phyloP scores from a whole-genome alignment of 805 yeast species.

The Nakazawaea wyomingensis region DNA sequence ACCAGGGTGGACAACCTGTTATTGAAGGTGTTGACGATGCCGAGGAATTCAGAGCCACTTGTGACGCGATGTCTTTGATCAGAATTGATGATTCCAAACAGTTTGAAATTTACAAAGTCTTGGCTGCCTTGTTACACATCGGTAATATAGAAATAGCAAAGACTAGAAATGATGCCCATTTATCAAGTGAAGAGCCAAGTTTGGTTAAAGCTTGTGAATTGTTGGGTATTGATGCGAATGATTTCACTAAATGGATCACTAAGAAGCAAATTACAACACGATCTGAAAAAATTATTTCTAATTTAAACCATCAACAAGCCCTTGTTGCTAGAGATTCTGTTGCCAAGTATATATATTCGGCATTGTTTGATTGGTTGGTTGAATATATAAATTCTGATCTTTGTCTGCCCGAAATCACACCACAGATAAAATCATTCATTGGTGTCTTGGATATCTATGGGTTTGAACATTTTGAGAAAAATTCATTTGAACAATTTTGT shows the following conservation, averaged over 20 bases:
- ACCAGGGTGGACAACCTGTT: slow-evolving; percentile 74
- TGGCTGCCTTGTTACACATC: slow-evolving; percentile 85
- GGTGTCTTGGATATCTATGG: slow-evolving; percentile 98
- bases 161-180: slow-evolving; percentile 75
- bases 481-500: slow-evolving; percentile 96
- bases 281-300: slow-evolving; percentile 84
- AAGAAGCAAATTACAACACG: slow-evolving; percentile 92
- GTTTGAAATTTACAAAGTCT: slow-evolving; percentile 62
- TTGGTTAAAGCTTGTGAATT: slow-evolving; percentile 78
- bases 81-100: slow-evolving; percentile 64
- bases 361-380: slow-evolving; percentile 94
- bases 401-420: slow-evolving; percentile 65
- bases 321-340: slow-evolving; percentile 94
- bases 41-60: slow-evolving; percentile 69
- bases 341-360: slow-evolving; percentile 87
- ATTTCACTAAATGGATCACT: slow-evolving; percentile 84
- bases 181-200: slow-evolving; percentile 83
- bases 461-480: slow-evolving; percentile 90
- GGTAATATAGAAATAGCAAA: slow-evolving; percentile 89
- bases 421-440: slow-evolving; percentile 64
- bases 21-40: slow-evolving; percentile 81
- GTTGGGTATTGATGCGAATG: slow-evolving; percentile 68
- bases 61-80: slow-evolving; percentile 70
- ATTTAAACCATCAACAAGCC: slow-evolving; percentile 78
- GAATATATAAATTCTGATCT: slow-evolving; percentile 75